These are phyloP conservation scores for Russula sp. DNA, from an alignment of 768 basidiomycete genomes.

Conservation along the genomic window DNA sequence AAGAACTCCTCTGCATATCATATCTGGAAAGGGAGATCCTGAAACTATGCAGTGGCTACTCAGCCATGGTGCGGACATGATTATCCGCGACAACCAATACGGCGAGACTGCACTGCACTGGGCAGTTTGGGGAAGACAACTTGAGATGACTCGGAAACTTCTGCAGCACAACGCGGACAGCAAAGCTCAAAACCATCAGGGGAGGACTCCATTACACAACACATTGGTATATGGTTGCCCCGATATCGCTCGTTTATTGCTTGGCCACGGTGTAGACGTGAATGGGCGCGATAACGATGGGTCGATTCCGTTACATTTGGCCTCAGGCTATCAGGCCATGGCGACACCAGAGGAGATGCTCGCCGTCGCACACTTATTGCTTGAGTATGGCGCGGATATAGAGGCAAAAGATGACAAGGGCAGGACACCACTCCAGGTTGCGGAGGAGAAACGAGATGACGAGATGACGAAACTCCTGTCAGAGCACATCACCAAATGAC, in stretches of 20 bases:
- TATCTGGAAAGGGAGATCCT: not conserved
- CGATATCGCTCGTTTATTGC: not conserved
- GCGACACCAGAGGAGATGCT: not conserved
- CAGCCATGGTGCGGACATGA: not conserved
- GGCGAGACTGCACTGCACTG: not conserved
- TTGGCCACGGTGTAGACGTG: not conserved
- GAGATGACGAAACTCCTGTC: not conserved
- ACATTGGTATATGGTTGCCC: not conserved
- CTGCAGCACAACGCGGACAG: not conserved
- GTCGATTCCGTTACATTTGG: not conserved
- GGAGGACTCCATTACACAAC: not conserved
- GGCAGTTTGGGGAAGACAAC: not conserved
- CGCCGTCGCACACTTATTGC: not conserved
- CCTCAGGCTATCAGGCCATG: not conserved
- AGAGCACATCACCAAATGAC: not conserved
- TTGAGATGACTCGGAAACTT: not conserved
- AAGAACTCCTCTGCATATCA: not conserved
- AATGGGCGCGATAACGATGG: not conserved
- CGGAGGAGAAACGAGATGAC: not conserved
- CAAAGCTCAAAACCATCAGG: constrained; percentile 24
- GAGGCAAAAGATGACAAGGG: not conserved
- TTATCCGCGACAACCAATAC: not conserved
- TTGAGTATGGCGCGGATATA: not conserved
- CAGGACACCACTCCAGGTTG: not conserved
- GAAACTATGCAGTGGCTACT: not conserved